A percentile compares a stretch with the other conserved stretches of the same genome.
phyloP scores from a whole-genome alignment of 257 asterid species.

The Jacaranda mimosifolia region DNA sequence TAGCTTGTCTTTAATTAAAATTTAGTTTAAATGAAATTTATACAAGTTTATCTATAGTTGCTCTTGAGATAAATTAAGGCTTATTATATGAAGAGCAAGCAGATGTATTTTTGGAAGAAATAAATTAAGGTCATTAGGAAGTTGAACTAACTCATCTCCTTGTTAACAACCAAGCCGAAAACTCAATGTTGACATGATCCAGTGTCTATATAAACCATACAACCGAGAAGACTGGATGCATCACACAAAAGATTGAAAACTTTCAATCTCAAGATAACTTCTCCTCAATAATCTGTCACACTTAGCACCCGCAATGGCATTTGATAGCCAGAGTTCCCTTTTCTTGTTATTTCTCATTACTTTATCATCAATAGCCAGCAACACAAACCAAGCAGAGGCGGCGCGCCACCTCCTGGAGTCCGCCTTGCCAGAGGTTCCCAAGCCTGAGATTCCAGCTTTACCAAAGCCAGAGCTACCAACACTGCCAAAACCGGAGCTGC shows the following conservation, averaged over 20 bases:
- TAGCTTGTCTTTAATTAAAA: too few species aligned
- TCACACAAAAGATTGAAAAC: not conserved
- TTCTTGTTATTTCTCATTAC: constrained; percentile 12
- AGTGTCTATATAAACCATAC: constrained; percentile 18
- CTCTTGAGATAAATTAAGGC: too few species aligned
- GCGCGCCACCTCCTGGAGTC: not conserved
- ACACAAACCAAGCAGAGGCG: not conserved
- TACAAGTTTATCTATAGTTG: too few species aligned
- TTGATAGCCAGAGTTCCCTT: not conserved
- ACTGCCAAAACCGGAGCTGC: constrained; percentile 32
- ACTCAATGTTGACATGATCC: not conserved
- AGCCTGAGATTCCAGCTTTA: not conserved
- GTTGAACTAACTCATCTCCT: constrained; percentile 21
- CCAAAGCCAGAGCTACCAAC: constrained; percentile 30
- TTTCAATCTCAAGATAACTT: not conserved
- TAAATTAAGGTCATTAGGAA: not conserved
- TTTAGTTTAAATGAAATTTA: too few species aligned
- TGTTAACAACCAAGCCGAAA: not conserved
- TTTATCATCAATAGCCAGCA: not conserved
- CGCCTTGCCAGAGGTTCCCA: not conserved
- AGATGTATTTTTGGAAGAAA: too few species aligned
- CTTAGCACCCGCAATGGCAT: constrained; percentile 16
- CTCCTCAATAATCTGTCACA: not conserved
- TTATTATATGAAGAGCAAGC: too few species aligned
- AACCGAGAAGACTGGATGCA: constrained; percentile 9